Evolutionary conservation across 2,329 filamentous ascomycete genomes (phyloP).

Genomic region (Cytospora mali): DNA sequence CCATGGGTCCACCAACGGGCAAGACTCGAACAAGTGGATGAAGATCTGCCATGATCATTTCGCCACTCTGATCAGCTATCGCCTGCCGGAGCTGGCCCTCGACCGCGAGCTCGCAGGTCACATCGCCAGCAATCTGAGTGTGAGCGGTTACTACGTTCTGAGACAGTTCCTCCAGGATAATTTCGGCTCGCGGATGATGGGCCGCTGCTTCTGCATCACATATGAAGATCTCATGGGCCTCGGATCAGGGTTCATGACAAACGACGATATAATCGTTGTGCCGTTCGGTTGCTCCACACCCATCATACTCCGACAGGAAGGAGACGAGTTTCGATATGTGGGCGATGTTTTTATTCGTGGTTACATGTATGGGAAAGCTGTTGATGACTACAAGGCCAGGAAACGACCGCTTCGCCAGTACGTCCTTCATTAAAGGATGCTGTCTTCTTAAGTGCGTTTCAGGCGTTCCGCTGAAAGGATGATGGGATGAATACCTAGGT

Average conservation of each 20-base stretch:
- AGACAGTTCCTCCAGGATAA: slow-evolving; percentile 29
- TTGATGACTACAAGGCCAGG: slow-evolving; percentile 30
- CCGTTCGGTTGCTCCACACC: slow-evolving; percentile 42
- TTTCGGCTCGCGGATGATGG: slow-evolving; percentile 31
- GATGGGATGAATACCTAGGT: too few species aligned
- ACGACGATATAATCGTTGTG: slow-evolving; percentile 38
- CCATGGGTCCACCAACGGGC: slow-evolving; percentile 20
- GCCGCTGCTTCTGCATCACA: slow-evolving; percentile 34
- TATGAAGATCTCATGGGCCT: slow-evolving; percentile 35
- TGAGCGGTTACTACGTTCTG: slow-evolving; percentile 10
- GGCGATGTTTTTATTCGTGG: slow-evolving; percentile 41
- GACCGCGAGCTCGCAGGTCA: slow-evolving; percentile 27
- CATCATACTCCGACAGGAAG: slow-evolving; percentile 36
- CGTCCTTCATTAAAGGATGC: too few species aligned
- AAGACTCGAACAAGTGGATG: slow-evolving; percentile 30
- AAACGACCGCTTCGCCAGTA: too few species aligned
- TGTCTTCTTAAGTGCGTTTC: too few species aligned
- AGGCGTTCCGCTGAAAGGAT: too few species aligned
- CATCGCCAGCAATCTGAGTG: not conserved
- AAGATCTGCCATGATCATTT: slow-evolving; percentile 32
- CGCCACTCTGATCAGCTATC: slow-evolving; percentile 28
- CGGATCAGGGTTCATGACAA: slow-evolving; percentile 37
- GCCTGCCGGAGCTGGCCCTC: slow-evolving; percentile 30
- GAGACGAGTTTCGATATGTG: slow-evolving; percentile 36
- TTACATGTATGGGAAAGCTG: slow-evolving; percentile 40